phyloP scores from a whole-genome alignment of 345 rosid genomes.

The Lumnitzera littorea region DNA sequence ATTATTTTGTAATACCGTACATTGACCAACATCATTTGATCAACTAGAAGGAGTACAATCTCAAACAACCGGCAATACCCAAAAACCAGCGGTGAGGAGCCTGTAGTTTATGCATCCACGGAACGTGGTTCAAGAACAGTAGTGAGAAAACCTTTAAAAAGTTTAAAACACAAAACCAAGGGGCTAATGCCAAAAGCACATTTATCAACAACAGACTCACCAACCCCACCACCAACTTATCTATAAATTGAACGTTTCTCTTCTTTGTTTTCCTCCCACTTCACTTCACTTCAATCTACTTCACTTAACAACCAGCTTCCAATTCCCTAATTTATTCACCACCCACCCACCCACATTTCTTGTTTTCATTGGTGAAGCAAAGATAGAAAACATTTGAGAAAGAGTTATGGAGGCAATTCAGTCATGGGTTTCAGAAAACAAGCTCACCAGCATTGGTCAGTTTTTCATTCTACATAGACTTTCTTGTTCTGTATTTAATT shows the following conservation, averaged over 20 bases:
- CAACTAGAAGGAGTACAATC: no score
- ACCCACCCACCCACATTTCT: no score
- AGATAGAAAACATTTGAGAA: no score
- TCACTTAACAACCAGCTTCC: neutral
- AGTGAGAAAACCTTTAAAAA: no score
- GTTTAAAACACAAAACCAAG: slow-evolving; percentile 1
- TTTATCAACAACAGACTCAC: neutral
- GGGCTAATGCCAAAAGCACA: slow-evolving; percentile 3
- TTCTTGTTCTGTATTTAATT: no score
- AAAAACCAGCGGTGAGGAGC: neutral
- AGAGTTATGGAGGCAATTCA: slow-evolving; percentile 47
- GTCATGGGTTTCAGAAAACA: slow-evolving; percentile 63
- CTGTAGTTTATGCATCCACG: slow-evolving; percentile 1
- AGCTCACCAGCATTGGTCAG: slow-evolving; percentile 56
- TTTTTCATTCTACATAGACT: neutral
- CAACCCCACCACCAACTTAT: neutral
- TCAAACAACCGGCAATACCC: no score
- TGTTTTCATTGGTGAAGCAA: neutral
- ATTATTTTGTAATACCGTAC: no score
- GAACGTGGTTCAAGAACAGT: neutral
- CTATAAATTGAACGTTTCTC: neutral
- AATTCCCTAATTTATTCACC: neutral
- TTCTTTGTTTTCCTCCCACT: neutral
- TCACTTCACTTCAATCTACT: no score
- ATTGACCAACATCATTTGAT: no score